Base-by-base conservation (phyloP, 495 filamentous ascomycete species). In the Aspergillus heteromorphus region DNA sequence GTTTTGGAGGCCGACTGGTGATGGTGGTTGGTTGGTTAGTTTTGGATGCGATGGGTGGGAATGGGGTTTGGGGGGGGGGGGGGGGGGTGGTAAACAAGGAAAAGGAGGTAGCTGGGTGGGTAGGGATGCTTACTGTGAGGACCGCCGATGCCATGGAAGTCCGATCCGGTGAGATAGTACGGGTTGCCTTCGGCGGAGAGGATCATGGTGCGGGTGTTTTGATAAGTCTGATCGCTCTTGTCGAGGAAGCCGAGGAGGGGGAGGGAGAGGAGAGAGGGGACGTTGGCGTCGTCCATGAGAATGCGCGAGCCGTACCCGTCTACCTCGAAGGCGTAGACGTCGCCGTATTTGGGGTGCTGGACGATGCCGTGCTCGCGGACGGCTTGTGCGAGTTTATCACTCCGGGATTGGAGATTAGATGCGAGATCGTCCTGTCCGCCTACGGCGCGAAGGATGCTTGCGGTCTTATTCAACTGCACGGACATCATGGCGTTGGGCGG, bases 271-370 rank as follows among this genome's bases (percentile, higher is more conserved):
- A 99, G 72, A 0, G 91, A 96, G 1, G 93, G 93, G 34, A 97
- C 81, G 59, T 99, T 99, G 11, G 93, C 93, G 66, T 99, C 93
- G 60, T 99, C 93, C 93, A 98, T 97, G 27, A 98, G 68, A 48
- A 96, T 87, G 4, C 83, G 78, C 11, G 88, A 91, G 43, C 93
- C 95, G 60, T 93, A 99, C 1, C 93, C 93, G 65, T 99, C 93
- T 13, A 97, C 90, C 70, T 99, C 93, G 65, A 87, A 99, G 6
- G 93, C 93, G 66, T 96, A 99, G 4, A 99, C 93, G 18, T 87
- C 74, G 25, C 95, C 95, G 58, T 86, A 96, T 40, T 79, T 85
- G 58, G 85, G 80, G 62, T 96, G 91, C 3, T 74, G 69, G n/a
- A 97, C 86, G 11, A 96, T 86, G n/a, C 88, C 93, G 61, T 97